Evolutionary conservation across 2,329 filamentous ascomycete species (phyloP).

Genomic region (Thermothelomyces thermophilus): DNA sequence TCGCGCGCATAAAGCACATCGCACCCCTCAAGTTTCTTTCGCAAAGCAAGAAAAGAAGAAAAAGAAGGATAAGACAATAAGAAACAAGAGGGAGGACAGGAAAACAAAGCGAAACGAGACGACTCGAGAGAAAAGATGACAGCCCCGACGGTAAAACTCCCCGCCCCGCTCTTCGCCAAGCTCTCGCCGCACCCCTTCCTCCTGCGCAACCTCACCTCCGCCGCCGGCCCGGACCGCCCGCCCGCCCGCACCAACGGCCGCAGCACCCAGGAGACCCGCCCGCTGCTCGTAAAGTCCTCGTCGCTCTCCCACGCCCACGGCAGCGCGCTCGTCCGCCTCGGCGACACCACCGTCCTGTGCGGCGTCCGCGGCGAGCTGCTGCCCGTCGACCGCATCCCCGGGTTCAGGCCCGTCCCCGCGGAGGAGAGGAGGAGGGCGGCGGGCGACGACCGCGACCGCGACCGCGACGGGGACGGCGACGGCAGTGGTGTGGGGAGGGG

Average conservation of each 20-base stretch:
- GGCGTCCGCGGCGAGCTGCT: slow-evolving; percentile 85
- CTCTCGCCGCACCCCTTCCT: slow-evolving; percentile 86
- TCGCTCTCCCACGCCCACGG: slow-evolving; percentile 86
- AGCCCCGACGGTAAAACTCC: slow-evolving; percentile 35
- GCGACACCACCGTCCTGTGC: slow-evolving; percentile 91
- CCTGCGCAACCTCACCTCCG: slow-evolving; percentile 73
- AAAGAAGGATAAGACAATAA: no score
- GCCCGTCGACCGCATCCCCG: slow-evolving; percentile 64
- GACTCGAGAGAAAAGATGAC: background rate
- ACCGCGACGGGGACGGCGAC: background rate
- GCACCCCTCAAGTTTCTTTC: no score
- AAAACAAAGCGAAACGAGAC: background rate
- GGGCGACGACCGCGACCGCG: no score
- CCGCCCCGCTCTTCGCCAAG: slow-evolving; percentile 73
- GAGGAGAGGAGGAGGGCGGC: slow-evolving; percentile 5
- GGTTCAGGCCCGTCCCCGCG: slow-evolving; percentile 46
- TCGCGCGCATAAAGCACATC: background rate
- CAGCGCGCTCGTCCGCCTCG: slow-evolving; percentile 78
- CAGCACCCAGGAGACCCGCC: slow-evolving; percentile 59
- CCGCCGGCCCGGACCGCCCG: slow-evolving; percentile 31
- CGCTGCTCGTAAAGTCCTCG: slow-evolving; percentile 70
- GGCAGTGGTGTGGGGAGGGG: slow-evolving; percentile 4
- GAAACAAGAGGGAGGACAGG: no score
- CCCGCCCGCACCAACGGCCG: slow-evolving; percentile 78
- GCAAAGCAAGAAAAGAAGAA: no score